Evolutionary conservation across 768 basidiomycete species (phyloP).

Genomic region (Cystobasidium tubakii): DNA sequence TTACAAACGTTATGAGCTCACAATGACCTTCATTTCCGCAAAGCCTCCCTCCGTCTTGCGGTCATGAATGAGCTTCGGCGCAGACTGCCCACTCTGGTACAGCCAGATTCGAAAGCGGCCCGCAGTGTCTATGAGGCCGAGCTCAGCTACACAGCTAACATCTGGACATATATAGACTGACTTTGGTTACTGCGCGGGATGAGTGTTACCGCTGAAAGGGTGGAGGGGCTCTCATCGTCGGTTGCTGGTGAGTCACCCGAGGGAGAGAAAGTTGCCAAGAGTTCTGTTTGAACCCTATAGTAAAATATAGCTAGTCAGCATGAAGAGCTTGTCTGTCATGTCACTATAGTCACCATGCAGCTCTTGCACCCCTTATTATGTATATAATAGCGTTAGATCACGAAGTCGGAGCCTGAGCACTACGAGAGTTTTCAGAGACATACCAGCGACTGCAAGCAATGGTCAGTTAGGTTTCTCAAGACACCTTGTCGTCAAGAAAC

Average conservation of each 20-base stretch:
- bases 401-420: no score
- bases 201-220: slow-evolving; percentile 44
- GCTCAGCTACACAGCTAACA: not conserved
- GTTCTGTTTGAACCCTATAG: slow-evolving; percentile 75
- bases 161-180: not conserved
- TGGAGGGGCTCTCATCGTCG: slow-evolving; percentile 63
- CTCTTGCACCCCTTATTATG: slow-evolving; percentile 71
- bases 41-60: slow-evolving; percentile 85
- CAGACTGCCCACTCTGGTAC: slow-evolving; percentile 49
- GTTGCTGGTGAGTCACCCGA: slow-evolving; percentile 64
- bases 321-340: not conserved
- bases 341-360: slow-evolving; percentile 54
- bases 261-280: slow-evolving; percentile 82
- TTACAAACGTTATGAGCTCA: no score
- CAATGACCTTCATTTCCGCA: slow-evolving; percentile 78
- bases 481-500: slow-evolving; percentile 46
- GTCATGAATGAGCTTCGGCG: slow-evolving; percentile 66
- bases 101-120: slow-evolving; percentile 92
- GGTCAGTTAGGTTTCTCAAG: slow-evolving; percentile 24
- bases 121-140: slow-evolving; percentile 58
- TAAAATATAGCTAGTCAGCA: not conserved
- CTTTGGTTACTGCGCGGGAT: slow-evolving; percentile 16
- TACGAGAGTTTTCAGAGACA: not conserved
- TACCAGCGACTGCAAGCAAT: slow-evolving; percentile 8
- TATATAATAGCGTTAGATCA: not conserved